These are phyloP conservation scores for Pyrus communis DNA, from an alignment of 306 rosid genomes.

Conservation along the genomic window DNA sequence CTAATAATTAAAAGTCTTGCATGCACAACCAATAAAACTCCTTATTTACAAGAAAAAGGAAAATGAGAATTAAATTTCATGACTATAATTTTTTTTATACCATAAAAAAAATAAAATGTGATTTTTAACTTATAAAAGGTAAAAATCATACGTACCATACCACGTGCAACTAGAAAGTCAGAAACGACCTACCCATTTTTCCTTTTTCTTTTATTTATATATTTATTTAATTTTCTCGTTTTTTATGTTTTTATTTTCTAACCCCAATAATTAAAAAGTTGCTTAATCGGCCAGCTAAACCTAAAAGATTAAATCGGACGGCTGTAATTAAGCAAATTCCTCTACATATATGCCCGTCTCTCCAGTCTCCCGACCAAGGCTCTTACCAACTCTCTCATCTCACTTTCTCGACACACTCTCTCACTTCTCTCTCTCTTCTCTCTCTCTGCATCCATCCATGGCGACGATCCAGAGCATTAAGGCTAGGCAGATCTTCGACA, in stretches of 20 bases:
- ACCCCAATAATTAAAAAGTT: background rate
- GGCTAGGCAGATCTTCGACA: conserved; percentile 98
- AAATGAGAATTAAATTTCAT: too few relatives aligned
- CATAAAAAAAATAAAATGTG: background rate
- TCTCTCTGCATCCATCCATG: conserved; percentile 33
- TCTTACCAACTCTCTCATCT: background rate
- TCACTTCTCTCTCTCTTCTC: background rate
- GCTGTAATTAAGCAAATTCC: conserved; percentile 1
- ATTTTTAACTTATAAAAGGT: too few relatives aligned
- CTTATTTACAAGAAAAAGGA: too few relatives aligned
- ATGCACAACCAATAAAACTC: too few relatives aligned
- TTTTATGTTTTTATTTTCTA: background rate
- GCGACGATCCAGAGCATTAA: conserved; percentile 52
- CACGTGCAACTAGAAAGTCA: background rate
- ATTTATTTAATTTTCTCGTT: too few relatives aligned
- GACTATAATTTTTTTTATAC: too few relatives aligned
- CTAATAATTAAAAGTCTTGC: too few relatives aligned
- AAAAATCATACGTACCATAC: background rate
- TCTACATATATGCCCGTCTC: conserved; percentile 14
- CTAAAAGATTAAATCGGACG: conserved; percentile 24
- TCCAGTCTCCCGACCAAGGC: background rate
- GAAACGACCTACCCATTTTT: background rate
- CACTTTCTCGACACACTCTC: background rate
- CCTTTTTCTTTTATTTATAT: too few relatives aligned
- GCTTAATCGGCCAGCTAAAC: background rate